phyloP scores from a whole-genome alignment of 2,329 filamentous ascomycete species.

The Arthrinium phaeospermum region DNA sequence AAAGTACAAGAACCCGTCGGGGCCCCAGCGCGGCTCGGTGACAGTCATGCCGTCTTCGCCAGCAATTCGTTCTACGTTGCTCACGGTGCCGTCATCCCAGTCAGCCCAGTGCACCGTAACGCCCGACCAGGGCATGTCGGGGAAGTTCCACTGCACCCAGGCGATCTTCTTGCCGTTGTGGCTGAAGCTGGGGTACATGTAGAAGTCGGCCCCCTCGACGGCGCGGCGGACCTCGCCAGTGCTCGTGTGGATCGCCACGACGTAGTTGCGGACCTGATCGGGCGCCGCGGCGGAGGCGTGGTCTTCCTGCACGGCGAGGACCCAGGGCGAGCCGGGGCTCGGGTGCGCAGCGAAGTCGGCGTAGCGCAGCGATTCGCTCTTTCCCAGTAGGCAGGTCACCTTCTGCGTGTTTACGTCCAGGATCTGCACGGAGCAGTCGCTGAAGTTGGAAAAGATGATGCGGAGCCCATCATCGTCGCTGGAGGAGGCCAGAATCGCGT shows the following conservation, averaged over 20 bases:
- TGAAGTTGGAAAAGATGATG: conserved; percentile 53
- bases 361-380: conserved; percentile 45
- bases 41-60: conserved; percentile 47
- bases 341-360: conserved; percentile 53
- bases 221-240: conserved; percentile 49
- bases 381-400: conserved; percentile 40
- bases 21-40: conserved; percentile 55
- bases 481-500: conserved; percentile 40
- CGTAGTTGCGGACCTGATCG: conserved; percentile 41
- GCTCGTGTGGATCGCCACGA: conserved; percentile 47
- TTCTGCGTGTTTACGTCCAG: conserved; percentile 45
- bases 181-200: conserved; percentile 55
- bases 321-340: conserved; percentile 41
- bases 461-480: conserved; percentile 35
- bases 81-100: conserved; percentile 42
- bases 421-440: conserved; percentile 48
- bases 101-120: conserved; percentile 50
- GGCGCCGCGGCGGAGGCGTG: conserved; percentile 45
- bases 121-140: conserved; percentile 57
- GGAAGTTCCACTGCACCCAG: conserved; percentile 63
- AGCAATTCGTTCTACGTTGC: conserved; percentile 44
- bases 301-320: conserved; percentile 59
- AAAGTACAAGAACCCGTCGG: conserved; percentile 55
- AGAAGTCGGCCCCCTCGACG: conserved; percentile 56
- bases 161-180: conserved; percentile 50